Evolutionary conservation across 2,329 filamentous ascomycete species (phyloP).

Genomic region (Endocalyx cinctus): DNA sequence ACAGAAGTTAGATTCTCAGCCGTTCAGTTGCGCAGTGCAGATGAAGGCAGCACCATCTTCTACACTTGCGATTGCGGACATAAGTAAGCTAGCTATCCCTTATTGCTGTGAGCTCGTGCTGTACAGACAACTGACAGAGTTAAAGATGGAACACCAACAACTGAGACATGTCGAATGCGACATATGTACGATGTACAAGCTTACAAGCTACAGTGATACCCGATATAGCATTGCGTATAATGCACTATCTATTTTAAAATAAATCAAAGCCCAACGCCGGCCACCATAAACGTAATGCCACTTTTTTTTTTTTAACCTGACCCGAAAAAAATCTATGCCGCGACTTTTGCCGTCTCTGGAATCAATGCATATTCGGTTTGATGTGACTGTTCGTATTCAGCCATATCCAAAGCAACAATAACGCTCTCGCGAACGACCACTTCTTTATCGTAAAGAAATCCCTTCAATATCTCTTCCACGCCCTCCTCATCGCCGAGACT

Average conservation of each 20-base stretch:
- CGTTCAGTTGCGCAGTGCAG: constrained; percentile 82
- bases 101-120: background rate
- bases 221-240: constrained; percentile 9
- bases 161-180: constrained; percentile 25
- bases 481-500: constrained; percentile 91
- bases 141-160: constrained; percentile 46
- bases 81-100: constrained; percentile 68
- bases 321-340: constrained; percentile 18
- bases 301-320: no score
- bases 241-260: constrained; percentile 17
- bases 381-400: constrained; percentile 87
- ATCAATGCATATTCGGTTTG: constrained; percentile 90
- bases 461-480: constrained; percentile 78
- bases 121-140: constrained; percentile 9
- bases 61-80: constrained; percentile 84
- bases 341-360: constrained; percentile 53
- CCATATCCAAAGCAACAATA: constrained; percentile 95
- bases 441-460: constrained; percentile 85
- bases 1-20: constrained; percentile 81
- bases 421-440: constrained; percentile 92
- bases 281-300: constrained; percentile 13
- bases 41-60: constrained; percentile 92
- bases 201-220: no score
- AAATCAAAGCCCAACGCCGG: constrained; percentile 15
- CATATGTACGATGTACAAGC: no score